These are phyloP conservation scores for Ceratocystiopsis brevicomis DNA, from an alignment of 2,329 filamentous ascomycete species.

Conservation along the genomic window DNA sequence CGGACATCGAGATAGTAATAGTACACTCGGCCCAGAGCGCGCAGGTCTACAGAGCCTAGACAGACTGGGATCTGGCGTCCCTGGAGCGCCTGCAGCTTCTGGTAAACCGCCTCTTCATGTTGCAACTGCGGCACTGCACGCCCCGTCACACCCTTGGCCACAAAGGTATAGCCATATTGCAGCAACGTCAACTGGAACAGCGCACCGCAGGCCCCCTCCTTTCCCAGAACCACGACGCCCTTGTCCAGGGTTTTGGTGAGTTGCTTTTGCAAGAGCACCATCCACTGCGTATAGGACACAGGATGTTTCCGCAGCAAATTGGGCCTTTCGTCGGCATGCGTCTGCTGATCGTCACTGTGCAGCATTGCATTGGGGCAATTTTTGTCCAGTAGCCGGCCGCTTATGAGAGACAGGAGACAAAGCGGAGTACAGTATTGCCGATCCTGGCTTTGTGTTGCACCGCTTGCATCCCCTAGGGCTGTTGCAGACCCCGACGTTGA, in stretches of 20 bases:
- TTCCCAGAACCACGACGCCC: conserved; percentile 13
- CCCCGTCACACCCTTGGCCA: conserved; percentile 18
- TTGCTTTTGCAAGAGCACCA: conserved; percentile 1
- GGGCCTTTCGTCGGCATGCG: not conserved
- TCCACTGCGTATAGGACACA: conserved; percentile 1
- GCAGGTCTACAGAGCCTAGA: conserved; percentile 5
- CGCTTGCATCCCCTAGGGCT: not conserved
- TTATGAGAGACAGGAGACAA: conserved; percentile 4
- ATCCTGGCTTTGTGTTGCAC: not conserved
- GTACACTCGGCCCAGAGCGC: not conserved
- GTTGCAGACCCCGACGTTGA: not conserved
- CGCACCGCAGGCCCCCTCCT: conserved; percentile 18
- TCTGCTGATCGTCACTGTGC: not conserved
- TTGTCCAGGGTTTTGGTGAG: conserved; percentile 12
- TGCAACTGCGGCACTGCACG: not conserved
- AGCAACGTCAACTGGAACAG: conserved; percentile 23
- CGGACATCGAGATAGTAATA: conserved; percentile 6
- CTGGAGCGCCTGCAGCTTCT: conserved; percentile 2
- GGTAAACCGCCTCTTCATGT: conserved; percentile 4
- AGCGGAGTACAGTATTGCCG: conserved; percentile 2
- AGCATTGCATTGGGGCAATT: conserved; percentile 3
- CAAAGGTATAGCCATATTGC: conserved; percentile 23
- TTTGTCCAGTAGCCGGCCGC: not conserved
- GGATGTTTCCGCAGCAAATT: not conserved
- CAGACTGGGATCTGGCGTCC: conserved; percentile 6